These are phyloP conservation scores for Boletellus ananiceps DNA, from an alignment of 768 basidiomycete species.

Conservation along the genomic window DNA sequence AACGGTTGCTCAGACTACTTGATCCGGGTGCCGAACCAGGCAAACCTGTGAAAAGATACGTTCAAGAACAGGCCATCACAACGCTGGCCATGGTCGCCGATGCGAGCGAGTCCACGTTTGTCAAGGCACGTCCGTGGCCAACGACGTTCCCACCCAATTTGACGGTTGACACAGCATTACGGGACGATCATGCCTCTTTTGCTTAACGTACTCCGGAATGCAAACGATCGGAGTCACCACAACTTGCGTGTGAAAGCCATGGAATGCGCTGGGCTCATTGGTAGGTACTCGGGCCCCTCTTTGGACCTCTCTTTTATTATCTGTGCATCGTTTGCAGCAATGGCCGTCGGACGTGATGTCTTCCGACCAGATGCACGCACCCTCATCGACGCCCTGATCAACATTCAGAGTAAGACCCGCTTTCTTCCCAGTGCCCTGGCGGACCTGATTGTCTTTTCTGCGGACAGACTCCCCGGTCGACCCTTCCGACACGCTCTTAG, in stretches of 20 bases:
- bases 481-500: conserved; percentile 64
- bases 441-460: not conserved
- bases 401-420: conserved; percentile 62
- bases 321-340: conserved; percentile 43
- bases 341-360: conserved; percentile 78
- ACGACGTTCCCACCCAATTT: not conserved
- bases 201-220: conserved; percentile 68
- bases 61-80: conserved; percentile 86
- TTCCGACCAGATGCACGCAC: conserved; percentile 72
- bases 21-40: conserved; percentile 45
- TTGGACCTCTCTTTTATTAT: not conserved
- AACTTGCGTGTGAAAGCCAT: conserved; percentile 79
- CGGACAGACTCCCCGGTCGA: conserved; percentile 59
- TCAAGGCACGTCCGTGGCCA: conserved; percentile 43
- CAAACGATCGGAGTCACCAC: conserved; percentile 59
- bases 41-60: conserved; percentile 50
- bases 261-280: conserved; percentile 87
- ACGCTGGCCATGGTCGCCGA: conserved; percentile 88
- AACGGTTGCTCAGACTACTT: conserved; percentile 53
- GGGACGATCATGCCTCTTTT: conserved; percentile 76
- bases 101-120: conserved; percentile 74
- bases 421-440: not conserved
- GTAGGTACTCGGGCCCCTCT: conserved; percentile 39
- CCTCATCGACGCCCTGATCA: conserved; percentile 68
- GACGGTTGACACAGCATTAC: conserved; percentile 53